Evolutionary conservation across 2,329 filamentous ascomycete species (phyloP).

Genomic region (Aspergillus jensenii): DNA sequence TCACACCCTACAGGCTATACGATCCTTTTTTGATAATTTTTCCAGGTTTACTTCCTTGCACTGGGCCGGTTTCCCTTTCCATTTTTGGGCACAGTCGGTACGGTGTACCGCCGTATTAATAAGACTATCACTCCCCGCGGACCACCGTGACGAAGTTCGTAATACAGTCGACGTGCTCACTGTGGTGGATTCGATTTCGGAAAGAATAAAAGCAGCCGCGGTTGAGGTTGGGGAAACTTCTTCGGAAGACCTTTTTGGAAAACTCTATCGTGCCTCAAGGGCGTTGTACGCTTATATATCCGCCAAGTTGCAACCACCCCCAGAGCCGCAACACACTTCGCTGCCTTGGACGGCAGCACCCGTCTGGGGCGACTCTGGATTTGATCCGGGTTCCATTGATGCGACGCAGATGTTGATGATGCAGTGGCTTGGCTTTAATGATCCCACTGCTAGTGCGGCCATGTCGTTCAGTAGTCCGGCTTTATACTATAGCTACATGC

Average conservation of each 20-base stretch:
- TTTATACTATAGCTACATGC: background rate
- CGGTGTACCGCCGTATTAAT: background rate
- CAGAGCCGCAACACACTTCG: background rate
- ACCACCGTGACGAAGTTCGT: background rate
- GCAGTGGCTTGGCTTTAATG: background rate
- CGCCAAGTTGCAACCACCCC: background rate
- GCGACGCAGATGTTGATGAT: background rate
- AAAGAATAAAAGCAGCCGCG: background rate
- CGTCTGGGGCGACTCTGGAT: background rate
- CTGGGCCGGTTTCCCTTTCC: background rate
- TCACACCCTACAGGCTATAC: background rate
- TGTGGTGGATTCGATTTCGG: background rate
- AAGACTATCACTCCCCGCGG: background rate
- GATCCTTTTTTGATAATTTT: background rate
- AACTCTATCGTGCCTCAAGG: background rate
- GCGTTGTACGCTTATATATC: background rate
- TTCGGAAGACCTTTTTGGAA: background rate
- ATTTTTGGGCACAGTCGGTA: background rate
- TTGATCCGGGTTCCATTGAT: background rate
- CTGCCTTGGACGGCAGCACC: background rate
- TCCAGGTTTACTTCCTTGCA: background rate
- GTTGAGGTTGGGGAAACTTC: background rate
- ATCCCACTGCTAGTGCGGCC: background rate
- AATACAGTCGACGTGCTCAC: background rate
- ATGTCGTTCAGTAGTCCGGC: background rate